These are phyloP conservation scores for Zygosaccharomyces pseudorouxii DNA, from an alignment of 805 yeast species.

Conservation along the genomic window DNA sequence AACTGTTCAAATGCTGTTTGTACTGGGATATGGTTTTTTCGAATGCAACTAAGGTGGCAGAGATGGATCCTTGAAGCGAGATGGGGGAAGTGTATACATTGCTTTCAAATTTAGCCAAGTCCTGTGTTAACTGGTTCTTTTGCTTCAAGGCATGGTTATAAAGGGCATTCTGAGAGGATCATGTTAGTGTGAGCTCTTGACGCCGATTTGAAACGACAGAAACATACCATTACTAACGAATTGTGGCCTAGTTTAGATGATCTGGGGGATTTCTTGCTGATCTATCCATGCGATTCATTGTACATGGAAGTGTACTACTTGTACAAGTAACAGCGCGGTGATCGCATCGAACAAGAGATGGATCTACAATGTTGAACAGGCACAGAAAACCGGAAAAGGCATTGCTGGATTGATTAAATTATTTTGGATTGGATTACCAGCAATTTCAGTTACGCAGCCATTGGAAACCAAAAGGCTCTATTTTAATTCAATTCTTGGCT, in stretches of 20 bases:
- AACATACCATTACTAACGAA: background rate
- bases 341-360: background rate
- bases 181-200: constrained; percentile 1
- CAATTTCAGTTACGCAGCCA: background rate
- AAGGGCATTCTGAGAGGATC: constrained; percentile 58
- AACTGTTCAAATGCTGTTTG: constrained; percentile 46
- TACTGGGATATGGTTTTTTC: constrained; percentile 67
- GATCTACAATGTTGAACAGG: background rate
- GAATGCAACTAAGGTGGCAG: constrained; percentile 66
- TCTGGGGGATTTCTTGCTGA: background rate
- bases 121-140: constrained; percentile 65
- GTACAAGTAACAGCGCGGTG: background rate
- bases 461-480: background rate
- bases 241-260: background rate
- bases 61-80: constrained; percentile 57
- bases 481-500: background rate
- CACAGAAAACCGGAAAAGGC: background rate
- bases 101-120: constrained; percentile 59
- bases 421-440: background rate
- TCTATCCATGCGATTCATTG: background rate
- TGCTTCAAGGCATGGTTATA: constrained; percentile 90
- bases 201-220: background rate
- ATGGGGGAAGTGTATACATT: constrained; percentile 63
- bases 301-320: background rate
- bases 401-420: background rate